Evolutionary conservation across 345 rosid species (phyloP).

Genomic region (Pelargonium nanum): DNA sequence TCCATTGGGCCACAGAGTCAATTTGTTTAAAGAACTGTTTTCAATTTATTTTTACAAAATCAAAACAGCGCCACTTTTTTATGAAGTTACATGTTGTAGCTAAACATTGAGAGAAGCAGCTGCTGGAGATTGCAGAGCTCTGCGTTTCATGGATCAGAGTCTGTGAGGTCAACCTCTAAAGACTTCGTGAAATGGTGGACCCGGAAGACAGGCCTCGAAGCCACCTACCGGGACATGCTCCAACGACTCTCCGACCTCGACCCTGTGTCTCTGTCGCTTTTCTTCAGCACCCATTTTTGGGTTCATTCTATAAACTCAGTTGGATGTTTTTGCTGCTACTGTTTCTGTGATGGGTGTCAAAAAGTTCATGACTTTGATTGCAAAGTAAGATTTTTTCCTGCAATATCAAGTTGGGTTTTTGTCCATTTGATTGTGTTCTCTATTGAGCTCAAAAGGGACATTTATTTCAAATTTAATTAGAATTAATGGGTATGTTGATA

Average conservation of each 20-base stretch:
- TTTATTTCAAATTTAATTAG: no score
- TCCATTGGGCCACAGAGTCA: slow-evolving; percentile 82
- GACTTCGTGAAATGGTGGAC: slow-evolving; percentile 59
- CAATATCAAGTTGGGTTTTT: no score
- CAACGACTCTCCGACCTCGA: slow-evolving; percentile 54
- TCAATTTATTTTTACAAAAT: no score
- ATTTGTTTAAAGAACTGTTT: no score
- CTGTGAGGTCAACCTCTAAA: slow-evolving; percentile 44
- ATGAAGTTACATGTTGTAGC: no score
- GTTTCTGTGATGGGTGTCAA: not conserved
- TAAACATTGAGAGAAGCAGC: no score
- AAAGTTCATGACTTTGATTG: no score
- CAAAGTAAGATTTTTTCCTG: no score
- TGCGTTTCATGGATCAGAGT: not conserved
- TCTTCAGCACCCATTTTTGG: no score
- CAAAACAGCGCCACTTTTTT: no score
- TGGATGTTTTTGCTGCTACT: not conserved
- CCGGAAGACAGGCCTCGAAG: slow-evolving; percentile 44
- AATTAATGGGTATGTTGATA: no score
- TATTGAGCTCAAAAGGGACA: not conserved
- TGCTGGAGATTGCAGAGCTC: no score
- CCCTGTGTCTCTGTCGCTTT: slow-evolving; percentile 31
- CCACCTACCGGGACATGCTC: slow-evolving; percentile 48
- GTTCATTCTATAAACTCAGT: not conserved
- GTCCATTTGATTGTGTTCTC: not conserved